Conservation (phyloP, 108 stramenopile species). For the Mediolabrus comicus region DNA sequence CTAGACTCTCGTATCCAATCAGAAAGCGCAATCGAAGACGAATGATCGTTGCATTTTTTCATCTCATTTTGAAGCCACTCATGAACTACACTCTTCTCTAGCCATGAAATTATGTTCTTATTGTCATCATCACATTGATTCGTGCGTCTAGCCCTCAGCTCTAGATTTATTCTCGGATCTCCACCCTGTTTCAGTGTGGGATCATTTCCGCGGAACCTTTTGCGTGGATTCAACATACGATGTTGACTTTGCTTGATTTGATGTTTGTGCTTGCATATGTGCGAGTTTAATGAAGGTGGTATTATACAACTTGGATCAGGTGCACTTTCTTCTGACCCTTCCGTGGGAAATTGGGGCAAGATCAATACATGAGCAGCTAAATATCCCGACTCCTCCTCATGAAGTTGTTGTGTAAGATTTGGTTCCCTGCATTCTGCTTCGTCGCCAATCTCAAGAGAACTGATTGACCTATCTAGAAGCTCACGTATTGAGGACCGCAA, state of each 20-base stretch:
- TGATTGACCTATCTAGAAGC: neutral
- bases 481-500: conserved; percentile 15
- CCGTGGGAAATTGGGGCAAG: conserved; percentile 24
- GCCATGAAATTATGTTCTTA: conserved; percentile 10
- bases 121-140: neutral
- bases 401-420: conserved; percentile 3
- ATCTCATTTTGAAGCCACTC: conserved; percentile 14
- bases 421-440: neutral
- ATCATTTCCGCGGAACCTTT: conserved; percentile 52
- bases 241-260: conserved; percentile 12
- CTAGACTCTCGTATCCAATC: conserved; percentile 3
- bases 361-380: conserved; percentile 55
- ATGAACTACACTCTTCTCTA: conserved; percentile 17
- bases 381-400: conserved; percentile 67
- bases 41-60: conserved; percentile 1
- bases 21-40: neutral
- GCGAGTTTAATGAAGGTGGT: conserved; percentile 18
- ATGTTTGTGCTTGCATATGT: conserved; percentile 4
- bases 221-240: conserved; percentile 31
- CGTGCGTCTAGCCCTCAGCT: conserved; percentile 23
- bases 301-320: neutral
- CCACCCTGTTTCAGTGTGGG: conserved; percentile 73
- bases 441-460: neutral
- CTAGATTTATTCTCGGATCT: conserved; percentile 67
- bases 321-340: neutral